Evolutionary conservation across 352 stramenopile species (phyloP).

Genomic region (Phytophthora aleatoria): DNA sequence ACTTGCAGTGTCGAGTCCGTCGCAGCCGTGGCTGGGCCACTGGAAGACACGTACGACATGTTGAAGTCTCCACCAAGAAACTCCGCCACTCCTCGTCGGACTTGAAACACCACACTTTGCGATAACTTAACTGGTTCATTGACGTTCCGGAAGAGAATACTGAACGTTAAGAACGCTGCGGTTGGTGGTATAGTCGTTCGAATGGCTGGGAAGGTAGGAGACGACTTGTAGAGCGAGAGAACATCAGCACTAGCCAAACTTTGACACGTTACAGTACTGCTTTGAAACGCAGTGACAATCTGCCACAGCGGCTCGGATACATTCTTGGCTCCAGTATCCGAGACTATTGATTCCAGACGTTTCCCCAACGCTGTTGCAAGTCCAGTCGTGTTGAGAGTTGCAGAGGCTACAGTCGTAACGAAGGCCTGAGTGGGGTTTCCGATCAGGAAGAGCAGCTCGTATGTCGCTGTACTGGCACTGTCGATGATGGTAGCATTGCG

Average conservation of each 20-base stretch:
- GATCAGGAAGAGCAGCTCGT: slow-evolving; percentile 38
- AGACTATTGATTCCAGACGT: slow-evolving; percentile 10
- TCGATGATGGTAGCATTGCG: slow-evolving; percentile 27
- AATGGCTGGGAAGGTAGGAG: slow-evolving; percentile 30
- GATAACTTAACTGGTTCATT: slow-evolving; percentile 38
- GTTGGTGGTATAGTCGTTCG: slow-evolving; percentile 3
- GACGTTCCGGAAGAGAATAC: slow-evolving; percentile 52
- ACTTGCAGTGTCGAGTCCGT: slow-evolving; percentile 44
- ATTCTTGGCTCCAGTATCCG: slow-evolving; percentile 16
- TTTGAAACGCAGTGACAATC: slow-evolving; percentile 21
- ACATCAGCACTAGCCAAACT: slow-evolving; percentile 19
- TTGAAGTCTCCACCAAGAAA: slow-evolving; percentile 45
- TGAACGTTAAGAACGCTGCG: slow-evolving; percentile 41
- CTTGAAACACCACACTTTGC: slow-evolving; percentile 52
- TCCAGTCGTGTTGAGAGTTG: slow-evolving; percentile 15
- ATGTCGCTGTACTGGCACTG: slow-evolving; percentile 23
- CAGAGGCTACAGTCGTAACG: slow-evolving; percentile 14
- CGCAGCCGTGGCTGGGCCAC: background rate
- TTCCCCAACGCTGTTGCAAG: slow-evolving; percentile 14
- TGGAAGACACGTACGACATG: slow-evolving; percentile 23
- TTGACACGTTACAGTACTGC: slow-evolving; percentile 19
- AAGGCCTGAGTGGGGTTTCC: slow-evolving; percentile 22
- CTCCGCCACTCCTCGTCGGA: slow-evolving; percentile 43
- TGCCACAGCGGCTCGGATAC: slow-evolving; percentile 22
- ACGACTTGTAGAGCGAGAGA: slow-evolving; percentile 29